Conservation (phyloP, 225 moss, liverwort and hornwort species). For the Physcomitrium patens region DNA sequence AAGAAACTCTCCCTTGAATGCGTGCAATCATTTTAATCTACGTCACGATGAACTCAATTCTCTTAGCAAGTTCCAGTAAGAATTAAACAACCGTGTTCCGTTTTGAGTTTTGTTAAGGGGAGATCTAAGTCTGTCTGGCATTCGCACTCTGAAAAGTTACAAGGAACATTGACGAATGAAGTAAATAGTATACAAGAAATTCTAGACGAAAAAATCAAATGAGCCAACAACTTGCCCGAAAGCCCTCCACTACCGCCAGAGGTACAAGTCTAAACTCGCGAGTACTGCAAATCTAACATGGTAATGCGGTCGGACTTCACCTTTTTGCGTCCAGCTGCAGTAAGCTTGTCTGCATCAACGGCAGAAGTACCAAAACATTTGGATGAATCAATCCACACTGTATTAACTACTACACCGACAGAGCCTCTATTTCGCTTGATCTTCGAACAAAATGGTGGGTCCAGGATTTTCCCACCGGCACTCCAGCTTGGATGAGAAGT, state of each 20-base stretch:
- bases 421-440: slow-evolving; percentile 52
- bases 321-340: slow-evolving; percentile 63
- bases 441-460: slow-evolving; percentile 61
- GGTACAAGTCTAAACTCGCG: slow-evolving; percentile 44
- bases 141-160: too few species aligned
- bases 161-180: too few species aligned
- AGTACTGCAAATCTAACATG: background rate
- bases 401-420: slow-evolving; percentile 64
- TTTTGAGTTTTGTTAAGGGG: too few species aligned
- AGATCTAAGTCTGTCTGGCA: too few species aligned
- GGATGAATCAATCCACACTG: slow-evolving; percentile 62
- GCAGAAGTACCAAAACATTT: slow-evolving; percentile 57
- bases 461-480: slow-evolving; percentile 69
- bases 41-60: too few species aligned
- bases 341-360: slow-evolving; percentile 56
- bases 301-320: slow-evolving; percentile 17
- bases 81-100: too few species aligned
- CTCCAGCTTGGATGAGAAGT: background rate
- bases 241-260: slow-evolving; percentile 34
- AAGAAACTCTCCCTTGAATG: too few species aligned
- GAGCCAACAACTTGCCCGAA: slow-evolving; percentile 56
- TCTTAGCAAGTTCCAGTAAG: too few species aligned
- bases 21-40: too few species aligned
- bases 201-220: slow-evolving; percentile 35
- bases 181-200: background rate